Percentiles rank a stretch among this genome's conserved stretches.
phyloP scores from a whole-genome alignment of 164 flowering plant species.

The Hamamelis virginiana region DNA sequence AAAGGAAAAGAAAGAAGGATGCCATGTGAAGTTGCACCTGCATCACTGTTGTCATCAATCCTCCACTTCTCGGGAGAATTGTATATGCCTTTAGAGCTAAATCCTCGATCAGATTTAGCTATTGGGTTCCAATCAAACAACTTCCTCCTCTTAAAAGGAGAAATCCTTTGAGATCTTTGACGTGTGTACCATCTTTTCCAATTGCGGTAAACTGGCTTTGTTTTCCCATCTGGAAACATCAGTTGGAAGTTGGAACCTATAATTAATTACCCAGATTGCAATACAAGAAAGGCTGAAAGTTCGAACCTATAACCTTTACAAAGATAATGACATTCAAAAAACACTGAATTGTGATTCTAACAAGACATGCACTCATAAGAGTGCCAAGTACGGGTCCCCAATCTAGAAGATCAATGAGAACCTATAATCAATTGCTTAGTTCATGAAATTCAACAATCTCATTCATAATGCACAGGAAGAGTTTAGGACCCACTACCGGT shows the following conservation, averaged over 20 bases:
- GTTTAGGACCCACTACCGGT: constrained; percentile 31
- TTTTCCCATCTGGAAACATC: constrained; percentile 41
- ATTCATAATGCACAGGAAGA: not conserved
- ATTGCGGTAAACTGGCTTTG: constrained; percentile 35
- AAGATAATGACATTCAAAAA: no score
- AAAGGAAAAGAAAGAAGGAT: not conserved
- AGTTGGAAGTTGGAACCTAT: not conserved
- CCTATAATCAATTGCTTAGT: not conserved
- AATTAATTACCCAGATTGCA: no score
- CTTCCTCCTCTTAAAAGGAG: constrained; percentile 66
- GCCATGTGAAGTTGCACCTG: constrained; percentile 15
- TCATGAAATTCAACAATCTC: not conserved
- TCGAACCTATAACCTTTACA: no score
- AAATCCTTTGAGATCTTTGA: constrained; percentile 58
- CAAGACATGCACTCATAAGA: no score
- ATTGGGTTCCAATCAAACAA: constrained; percentile 34
- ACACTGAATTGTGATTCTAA: no score
- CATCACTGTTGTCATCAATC: constrained; percentile 11
- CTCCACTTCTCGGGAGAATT: constrained; percentile 32
- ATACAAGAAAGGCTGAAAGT: no score
- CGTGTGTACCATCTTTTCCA: constrained; percentile 49
- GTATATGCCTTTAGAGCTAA: constrained; percentile 32
- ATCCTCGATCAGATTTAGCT: constrained; percentile 41
- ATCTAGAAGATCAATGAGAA: not conserved
- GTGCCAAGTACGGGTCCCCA: no score